phyloP scores from a whole-genome alignment of 73 alveolate species.

The Diophrys sp. region DNA sequence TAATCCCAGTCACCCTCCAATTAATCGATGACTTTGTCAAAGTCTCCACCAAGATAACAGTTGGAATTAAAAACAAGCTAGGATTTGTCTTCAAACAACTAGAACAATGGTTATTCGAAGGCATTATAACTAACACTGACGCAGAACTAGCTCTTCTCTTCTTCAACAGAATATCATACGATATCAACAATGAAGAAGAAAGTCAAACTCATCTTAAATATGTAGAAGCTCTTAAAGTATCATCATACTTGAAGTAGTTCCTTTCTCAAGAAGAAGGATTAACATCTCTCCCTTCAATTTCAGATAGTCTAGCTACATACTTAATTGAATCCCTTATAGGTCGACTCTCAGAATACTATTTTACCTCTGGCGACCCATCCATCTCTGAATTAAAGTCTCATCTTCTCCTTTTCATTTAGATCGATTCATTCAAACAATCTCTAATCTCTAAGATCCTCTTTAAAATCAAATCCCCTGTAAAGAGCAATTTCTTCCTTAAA shows the following conservation, averaged over 20 bases:
- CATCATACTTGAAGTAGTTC: not conserved
- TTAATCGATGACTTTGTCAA: too few species aligned
- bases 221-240: not conserved
- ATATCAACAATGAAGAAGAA: not conserved
- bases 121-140: too few species aligned
- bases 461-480: not conserved
- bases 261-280: not conserved
- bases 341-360: not conserved
- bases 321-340: not conserved
- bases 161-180: not conserved
- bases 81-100: too few species aligned
- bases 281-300: not conserved
- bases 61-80: too few species aligned
- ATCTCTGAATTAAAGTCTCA: too few species aligned
- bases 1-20: too few species aligned
- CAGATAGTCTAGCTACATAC: not conserved
- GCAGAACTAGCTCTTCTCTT: not conserved
- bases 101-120: too few species aligned
- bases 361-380: too few species aligned
- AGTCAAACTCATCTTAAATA: not conserved
- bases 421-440: too few species aligned
- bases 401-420: too few species aligned
- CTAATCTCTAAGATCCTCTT: too few species aligned
- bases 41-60: too few species aligned
- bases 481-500: not conserved